Evolutionary conservation across 2,329 filamentous ascomycete species (phyloP).

Genomic region (Alternaria longipes): DNA sequence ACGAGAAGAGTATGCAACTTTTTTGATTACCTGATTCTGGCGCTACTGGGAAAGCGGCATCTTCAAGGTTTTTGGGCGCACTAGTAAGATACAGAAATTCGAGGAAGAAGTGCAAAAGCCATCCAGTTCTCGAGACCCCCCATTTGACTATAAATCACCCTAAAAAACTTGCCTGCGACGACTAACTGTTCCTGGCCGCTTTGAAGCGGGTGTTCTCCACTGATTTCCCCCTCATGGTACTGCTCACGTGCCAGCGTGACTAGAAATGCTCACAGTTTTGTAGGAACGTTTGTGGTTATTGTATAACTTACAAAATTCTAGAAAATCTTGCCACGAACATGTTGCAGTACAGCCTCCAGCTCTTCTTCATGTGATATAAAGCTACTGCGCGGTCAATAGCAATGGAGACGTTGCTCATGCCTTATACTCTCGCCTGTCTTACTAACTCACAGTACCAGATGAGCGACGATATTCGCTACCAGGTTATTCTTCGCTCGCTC

Average conservation of each 20-base stretch:
- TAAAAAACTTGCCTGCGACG: not conserved
- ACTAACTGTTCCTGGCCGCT: not conserved
- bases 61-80: slow-evolving; percentile 2
- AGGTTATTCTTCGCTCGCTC: not conserved
- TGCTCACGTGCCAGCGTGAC: not conserved
- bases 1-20: not conserved
- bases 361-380: not conserved
- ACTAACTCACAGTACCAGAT: not conserved
- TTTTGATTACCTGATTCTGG: slow-evolving; percentile 9
- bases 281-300: not conserved
- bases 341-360: not conserved
- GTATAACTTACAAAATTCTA: not conserved
- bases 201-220: not conserved
- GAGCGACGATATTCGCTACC: not conserved
- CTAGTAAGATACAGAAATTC: slow-evolving; percentile 1
- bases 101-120: not conserved
- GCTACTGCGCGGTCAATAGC: not conserved
- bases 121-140: not conserved
- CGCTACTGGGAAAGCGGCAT: slow-evolving; percentile 11
- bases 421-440: not conserved
- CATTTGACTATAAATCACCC: not conserved
- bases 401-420: not conserved
- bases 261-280: not conserved
- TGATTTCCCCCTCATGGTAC: not conserved
- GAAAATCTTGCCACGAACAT: not conserved